A percentile compares a stretch with the other conserved stretches of the same genome.
Evolutionary conservation across 169 alveolate genomes (phyloP).

Genomic region (Cryptosporidium sp.): DNA sequence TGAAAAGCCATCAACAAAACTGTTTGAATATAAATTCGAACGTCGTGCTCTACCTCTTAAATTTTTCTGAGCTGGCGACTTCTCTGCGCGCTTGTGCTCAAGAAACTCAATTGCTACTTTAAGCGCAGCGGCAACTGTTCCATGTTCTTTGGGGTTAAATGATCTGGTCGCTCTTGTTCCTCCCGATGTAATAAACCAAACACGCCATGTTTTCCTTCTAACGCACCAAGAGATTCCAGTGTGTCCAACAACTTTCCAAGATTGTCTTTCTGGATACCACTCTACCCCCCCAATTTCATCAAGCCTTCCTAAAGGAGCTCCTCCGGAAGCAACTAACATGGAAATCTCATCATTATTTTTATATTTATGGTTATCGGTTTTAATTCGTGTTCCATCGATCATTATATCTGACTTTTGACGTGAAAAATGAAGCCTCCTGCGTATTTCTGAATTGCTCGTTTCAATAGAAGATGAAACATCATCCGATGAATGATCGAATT

Average conservation of each 20-base stretch:
- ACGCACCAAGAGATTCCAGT: constrained; percentile 77
- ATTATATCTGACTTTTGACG: constrained; percentile 34
- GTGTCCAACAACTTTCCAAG: constrained; percentile 72
- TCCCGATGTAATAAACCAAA: constrained; percentile 65
- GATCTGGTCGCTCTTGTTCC: constrained; percentile 76
- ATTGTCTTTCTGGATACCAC: constrained; percentile 73
- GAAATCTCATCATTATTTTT: constrained; percentile 39
- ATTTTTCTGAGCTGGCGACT: constrained; percentile 23
- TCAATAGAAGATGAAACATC: constrained; percentile 7
- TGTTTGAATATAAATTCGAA: constrained; percentile 14
- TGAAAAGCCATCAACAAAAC: constrained; percentile 7
- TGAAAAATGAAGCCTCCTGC: constrained; percentile 30
- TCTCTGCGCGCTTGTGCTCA: constrained; percentile 73
- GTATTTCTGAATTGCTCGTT: constrained; percentile 23
- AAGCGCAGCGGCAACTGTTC: constrained; percentile 74
- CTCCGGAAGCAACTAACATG: constrained; percentile 72
- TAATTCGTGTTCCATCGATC: constrained; percentile 5
- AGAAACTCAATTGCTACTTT: constrained; percentile 70
- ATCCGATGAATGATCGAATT: constrained; percentile 7
- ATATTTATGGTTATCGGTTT: not conserved
- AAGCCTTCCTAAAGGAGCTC: constrained; percentile 63
- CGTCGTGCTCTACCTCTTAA: constrained; percentile 29
- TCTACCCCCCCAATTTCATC: constrained; percentile 63
- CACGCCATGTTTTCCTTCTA: constrained; percentile 75
- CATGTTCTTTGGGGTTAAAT: constrained; percentile 74